These are phyloP conservation scores for Neurospora sp. DNA, from an alignment of 495 filamentous ascomycete species.

Conservation along the genomic window DNA sequence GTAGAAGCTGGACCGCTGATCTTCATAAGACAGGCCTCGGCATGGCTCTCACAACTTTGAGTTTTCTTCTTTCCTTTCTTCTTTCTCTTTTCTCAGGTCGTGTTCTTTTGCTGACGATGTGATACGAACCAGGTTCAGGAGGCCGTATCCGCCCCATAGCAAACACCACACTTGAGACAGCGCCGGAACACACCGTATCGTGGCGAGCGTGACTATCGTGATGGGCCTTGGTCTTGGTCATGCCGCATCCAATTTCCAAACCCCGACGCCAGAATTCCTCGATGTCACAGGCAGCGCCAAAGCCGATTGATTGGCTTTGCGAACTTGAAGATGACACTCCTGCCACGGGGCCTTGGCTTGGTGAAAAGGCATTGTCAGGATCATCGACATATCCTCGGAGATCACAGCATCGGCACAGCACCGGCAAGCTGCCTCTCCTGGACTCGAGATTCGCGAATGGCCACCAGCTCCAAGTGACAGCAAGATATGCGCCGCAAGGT, in stretches of 20 bases:
- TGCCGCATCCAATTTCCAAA: neutral
- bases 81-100: neutral
- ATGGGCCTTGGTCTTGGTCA: neutral
- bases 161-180: neutral
- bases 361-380: neutral
- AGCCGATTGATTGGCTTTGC: neutral
- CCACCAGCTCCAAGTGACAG: neutral
- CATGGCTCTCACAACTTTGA: neutral
- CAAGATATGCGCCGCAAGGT: neutral
- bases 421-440: neutral
- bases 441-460: neutral
- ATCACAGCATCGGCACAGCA: neutral
- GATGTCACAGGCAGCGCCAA: neutral
- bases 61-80: neutral
- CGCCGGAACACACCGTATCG: neutral
- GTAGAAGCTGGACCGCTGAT: neutral
- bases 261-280: neutral
- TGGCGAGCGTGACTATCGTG: neutral
- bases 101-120: neutral
- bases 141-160: neutral
- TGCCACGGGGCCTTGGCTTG: neutral
- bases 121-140: neutral
- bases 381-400: neutral
- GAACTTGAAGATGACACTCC: neutral
- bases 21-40: neutral